Evolutionary conservation across 768 basidiomycete species (phyloP).

Genomic region (Termitomyces sp.): DNA sequence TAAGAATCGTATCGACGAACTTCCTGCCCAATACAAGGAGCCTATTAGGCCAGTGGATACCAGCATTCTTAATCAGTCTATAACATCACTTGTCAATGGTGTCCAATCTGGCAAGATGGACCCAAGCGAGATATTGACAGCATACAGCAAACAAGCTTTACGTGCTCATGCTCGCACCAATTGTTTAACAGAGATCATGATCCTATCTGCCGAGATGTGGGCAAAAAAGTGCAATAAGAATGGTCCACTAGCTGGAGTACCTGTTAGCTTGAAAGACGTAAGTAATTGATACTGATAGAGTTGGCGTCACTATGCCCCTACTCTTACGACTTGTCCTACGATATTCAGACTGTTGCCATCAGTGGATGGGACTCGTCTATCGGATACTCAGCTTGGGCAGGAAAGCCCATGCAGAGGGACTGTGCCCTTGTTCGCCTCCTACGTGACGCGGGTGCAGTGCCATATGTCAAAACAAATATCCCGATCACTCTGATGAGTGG

Average conservation of each 20-base stretch:
- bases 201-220: slow-evolving; percentile 29
- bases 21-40: slow-evolving; percentile 24
- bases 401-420: slow-evolving; percentile 39
- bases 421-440: slow-evolving; percentile 48
- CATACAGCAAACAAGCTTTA: slow-evolving; percentile 41
- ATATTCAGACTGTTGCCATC: slow-evolving; percentile 40
- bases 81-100: slow-evolving; percentile 22
- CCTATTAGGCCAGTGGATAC: slow-evolving; percentile 22
- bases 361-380: slow-evolving; percentile 52
- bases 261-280: slow-evolving; percentile 49
- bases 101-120: slow-evolving; percentile 25
- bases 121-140: slow-evolving; percentile 29
- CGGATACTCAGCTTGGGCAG: slow-evolving; percentile 50
- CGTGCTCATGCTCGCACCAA: slow-evolving; percentile 44
- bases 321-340: slow-evolving; percentile 1
- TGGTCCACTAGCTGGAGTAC: slow-evolving; percentile 47
- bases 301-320: not conserved
- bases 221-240: slow-evolving; percentile 23
- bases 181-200: slow-evolving; percentile 54
- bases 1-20: slow-evolving; percentile 21
- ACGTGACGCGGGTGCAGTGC: slow-evolving; percentile 57
- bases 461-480: slow-evolving; percentile 64
- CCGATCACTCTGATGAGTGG: slow-evolving; percentile 57
- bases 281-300: slow-evolving; percentile 9
- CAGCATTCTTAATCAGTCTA: slow-evolving; percentile 23